phyloP scores from a whole-genome alignment of 768 basidiomycete species.

The Lactarius indigo region DNA sequence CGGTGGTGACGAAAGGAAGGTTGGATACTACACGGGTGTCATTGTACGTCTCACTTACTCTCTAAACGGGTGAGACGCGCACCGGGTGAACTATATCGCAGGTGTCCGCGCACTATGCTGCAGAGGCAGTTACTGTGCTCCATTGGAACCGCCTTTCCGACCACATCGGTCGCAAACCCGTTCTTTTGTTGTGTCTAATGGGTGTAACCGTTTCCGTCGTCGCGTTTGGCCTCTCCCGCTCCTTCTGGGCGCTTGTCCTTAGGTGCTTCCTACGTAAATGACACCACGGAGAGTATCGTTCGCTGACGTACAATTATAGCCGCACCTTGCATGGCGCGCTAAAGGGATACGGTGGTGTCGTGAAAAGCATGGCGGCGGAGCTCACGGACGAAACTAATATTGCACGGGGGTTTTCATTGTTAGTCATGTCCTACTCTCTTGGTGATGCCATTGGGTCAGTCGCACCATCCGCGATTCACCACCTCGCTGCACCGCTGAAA shows the following conservation, averaged over 20 bases:
- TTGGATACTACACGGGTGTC: neutral
- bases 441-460: constrained; percentile 14
- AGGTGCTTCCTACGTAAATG: neutral
- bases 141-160: neutral
- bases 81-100: neutral
- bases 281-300: neutral
- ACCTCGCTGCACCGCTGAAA: too few relatives aligned
- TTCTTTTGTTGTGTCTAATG: neutral
- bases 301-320: neutral
- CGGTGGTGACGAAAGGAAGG: neutral
- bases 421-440: neutral
- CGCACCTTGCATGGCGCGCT: neutral
- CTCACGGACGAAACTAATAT: neutral
- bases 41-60: neutral
- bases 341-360: neutral
- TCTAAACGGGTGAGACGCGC: neutral
- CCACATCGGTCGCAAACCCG: neutral
- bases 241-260: neutral
- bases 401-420: neutral
- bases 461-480: neutral
- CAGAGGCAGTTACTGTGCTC: neutral
- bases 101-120: neutral
- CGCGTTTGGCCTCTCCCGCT: neutral
- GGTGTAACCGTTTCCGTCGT: neutral
- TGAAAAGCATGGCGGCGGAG: neutral